Evolutionary conservation across 2,329 filamentous ascomycete species (phyloP), one percentile per base, ranked within the genome.

Genomic region (Aspergillus neotritici): DNA sequence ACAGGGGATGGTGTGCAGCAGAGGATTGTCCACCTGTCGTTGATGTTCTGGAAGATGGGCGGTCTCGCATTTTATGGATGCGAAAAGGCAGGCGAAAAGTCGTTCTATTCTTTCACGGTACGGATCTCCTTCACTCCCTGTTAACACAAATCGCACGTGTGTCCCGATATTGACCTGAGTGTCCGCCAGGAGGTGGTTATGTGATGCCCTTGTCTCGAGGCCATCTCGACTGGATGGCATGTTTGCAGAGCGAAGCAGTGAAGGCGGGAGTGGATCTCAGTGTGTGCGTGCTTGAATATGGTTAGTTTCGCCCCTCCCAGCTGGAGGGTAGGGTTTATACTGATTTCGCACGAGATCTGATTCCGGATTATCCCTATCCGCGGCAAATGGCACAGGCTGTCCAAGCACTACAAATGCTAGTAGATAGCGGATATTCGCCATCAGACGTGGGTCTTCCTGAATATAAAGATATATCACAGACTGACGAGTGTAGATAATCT

Each of bases 71-170:
- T 5, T 35, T 56, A 8, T 56, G 53, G 53, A 5, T 54, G 4
- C 50, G 51, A 4, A 25, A n/a, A 43, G 34, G 14, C 37, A 45
- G 12, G 29, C 32, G 16, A 37, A 44, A 53, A 11, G 51, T 56
- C 5, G 31, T 54, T 6, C 44, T 56, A 12, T 56, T 56, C 35
- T 54, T 56, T 31, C 53, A 56, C 15, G 53, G 53, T 56, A 47
- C n/a, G n/a, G n/a, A 14, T 30, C 31, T 32, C 12, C 13, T 8
- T 29, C 13, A 30, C 11, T 15, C 15, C 17, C 4, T 15, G 7
- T 46, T 21, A 32, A 13, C 29, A 15, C 7, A 5, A 6, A 38
- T 21, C 13, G n/a, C 13, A 6, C 28, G 15, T 29, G 15, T 14
- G 12, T 40, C 4, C 10, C 14, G 21, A 31, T 15, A 7, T 36